Base-by-base conservation (phyloP, 108 stramenopile genomes). In the Cyclostephanos tholiformis region DNA sequence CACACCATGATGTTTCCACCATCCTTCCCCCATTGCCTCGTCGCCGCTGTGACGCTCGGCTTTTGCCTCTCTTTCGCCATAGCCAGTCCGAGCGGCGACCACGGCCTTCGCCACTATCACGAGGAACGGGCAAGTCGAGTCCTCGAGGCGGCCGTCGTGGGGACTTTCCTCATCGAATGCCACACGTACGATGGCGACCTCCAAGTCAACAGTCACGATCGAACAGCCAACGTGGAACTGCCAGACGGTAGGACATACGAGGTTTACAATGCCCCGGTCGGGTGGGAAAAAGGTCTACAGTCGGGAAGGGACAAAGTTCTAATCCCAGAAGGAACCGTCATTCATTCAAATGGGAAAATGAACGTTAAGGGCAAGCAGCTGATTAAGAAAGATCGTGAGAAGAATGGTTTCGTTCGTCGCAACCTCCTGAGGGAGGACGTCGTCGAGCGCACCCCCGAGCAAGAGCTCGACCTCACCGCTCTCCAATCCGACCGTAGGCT, bases 281-380 rank as follows among this genome's bases (percentile, higher is more conserved):
- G 27, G 27, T 57, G 56, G 56, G 56, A 26, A 57, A 27, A 22
- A 9, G 11, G 11, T 26, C 56, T 57, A 1, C 6, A 14, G 25
- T 58, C 57, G 30, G 57, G 57, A 29, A 12, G 16, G 13, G 57
- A 58, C 57, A 58, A 30, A 16, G 27, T 58, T 32, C 30, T 4
- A 10, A 58, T 58, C 26, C 57, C 57, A 16, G 29, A 13, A 9
- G 57, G 57, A 8, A 7, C 57, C 27, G 27, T 58, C 23, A 35
- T 58, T 29, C 13, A 13, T 32, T 58, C 57, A 4, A n/a, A 58
- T 14, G 57, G 57, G 30, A 58, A 13, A 14, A 32, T 58, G 27
- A 11, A 58, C 57, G 30, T 58, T 30, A 58, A 58, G 57, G 57
- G 57, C 30, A 27, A 58, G 30, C 32, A 32, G 4, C 57, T 55